Percentiles rank a stretch among this genome's conserved stretches.
Conservation (phyloP, 768 basidiomycete genomes). For the Auriscalpium vulgare region DNA sequence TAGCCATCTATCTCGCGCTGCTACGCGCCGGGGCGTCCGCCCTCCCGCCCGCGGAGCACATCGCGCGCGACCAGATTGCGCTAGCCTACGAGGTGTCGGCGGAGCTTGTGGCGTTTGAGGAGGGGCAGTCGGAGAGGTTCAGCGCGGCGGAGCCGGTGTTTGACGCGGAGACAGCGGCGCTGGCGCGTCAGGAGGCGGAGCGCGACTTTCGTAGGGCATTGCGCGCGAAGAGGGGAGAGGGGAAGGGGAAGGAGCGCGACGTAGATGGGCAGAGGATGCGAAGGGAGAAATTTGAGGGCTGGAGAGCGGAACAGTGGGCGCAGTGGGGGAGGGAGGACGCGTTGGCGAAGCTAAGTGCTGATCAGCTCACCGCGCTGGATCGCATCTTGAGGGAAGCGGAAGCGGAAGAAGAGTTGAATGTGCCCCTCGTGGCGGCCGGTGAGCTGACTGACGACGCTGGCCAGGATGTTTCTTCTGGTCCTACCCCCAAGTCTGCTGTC, state of each 20-base stretch:
- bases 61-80: slow-evolving; percentile 6
- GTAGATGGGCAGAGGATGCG: slow-evolving; percentile 5
- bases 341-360: slow-evolving; percentile 28
- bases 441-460: too few species aligned
- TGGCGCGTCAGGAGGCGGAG: neutral
- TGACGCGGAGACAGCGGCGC: neutral
- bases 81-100: slow-evolving; percentile 7
- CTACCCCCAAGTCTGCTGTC: too few species aligned
- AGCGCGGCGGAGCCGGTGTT: slow-evolving; percentile 1
- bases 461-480: too few species aligned
- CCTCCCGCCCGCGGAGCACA: neutral
- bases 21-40: slow-evolving; percentile 23
- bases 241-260: slow-evolving; percentile 20
- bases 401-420: neutral
- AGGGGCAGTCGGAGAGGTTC: neutral
- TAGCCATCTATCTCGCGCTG: slow-evolving; percentile 55
- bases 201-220: neutral
- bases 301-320: neutral
- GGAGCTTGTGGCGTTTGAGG: slow-evolving; percentile 6
- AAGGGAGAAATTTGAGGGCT: neutral
- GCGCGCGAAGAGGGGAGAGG: neutral
- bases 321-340: slow-evolving; percentile 22
- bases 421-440: too few species aligned
- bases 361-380: slow-evolving; percentile 22
- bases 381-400: slow-evolving; percentile 18